phyloP scores from a whole-genome alignment of 768 basidiomycete species.

The Podaxis sp. region DNA sequence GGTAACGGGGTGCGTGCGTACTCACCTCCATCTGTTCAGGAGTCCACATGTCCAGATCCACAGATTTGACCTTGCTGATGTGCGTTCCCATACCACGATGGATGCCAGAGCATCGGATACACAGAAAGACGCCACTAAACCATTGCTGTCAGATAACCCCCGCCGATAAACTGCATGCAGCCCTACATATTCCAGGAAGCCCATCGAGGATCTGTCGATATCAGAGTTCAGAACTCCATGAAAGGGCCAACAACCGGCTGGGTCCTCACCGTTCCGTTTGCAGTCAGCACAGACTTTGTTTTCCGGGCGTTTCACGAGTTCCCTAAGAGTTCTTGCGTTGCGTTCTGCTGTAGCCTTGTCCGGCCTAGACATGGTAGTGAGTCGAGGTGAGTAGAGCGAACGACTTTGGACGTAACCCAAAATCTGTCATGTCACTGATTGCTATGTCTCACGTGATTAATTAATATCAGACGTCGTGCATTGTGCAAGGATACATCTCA shows the following conservation, averaged over 20 bases:
- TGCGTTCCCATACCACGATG: slow-evolving; percentile 99
- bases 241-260: not conserved
- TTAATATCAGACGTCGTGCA: not conserved
- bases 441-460: slow-evolving; percentile 1
- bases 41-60: slow-evolving; percentile 97
- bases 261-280: slow-evolving; percentile 83
- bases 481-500: not conserved
- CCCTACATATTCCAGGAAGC: slow-evolving; percentile 94
- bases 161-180: not conserved
- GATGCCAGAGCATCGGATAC: slow-evolving; percentile 96
- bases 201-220: slow-evolving; percentile 85
- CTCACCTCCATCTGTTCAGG: slow-evolving; percentile 94
- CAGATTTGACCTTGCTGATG: slow-evolving; percentile 95
- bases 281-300: slow-evolving; percentile 97
- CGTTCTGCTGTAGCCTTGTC: slow-evolving; percentile 87
- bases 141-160: slow-evolving; percentile 3
- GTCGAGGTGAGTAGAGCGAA: not conserved
- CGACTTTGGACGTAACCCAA: not conserved
- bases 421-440: not conserved
- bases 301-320: slow-evolving; percentile 83
- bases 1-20: not conserved
- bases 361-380: slow-evolving; percentile 49
- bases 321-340: slow-evolving; percentile 76
- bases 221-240: slow-evolving; percentile 2
- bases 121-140: slow-evolving; percentile 85